These are phyloP conservation scores for Sporisorium exsertum DNA, from an alignment of 1,284 basidiomycete species.

Conservation along the genomic window DNA sequence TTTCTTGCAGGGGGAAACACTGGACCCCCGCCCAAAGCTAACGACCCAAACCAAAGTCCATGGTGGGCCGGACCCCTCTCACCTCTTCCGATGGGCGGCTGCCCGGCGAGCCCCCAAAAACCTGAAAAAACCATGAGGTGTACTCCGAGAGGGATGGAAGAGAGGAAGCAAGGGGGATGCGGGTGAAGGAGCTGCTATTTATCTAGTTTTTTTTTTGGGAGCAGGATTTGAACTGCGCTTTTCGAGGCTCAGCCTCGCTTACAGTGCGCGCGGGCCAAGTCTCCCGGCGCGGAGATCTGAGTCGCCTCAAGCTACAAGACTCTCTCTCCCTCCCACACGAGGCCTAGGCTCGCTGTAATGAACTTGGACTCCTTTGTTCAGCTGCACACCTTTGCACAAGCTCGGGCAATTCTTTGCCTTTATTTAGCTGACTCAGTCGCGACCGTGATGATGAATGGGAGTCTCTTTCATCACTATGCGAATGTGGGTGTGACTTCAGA, in stretches of 20 bases:
- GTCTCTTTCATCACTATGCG: background rate
- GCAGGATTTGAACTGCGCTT: too few species aligned
- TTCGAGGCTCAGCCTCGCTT: background rate
- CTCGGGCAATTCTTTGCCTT: background rate
- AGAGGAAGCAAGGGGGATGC: slow-evolving; percentile 9
- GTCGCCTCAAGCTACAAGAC: too few species aligned
- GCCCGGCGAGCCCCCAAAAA: slow-evolving; percentile 1
- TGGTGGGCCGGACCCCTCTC: slow-evolving; percentile 28
- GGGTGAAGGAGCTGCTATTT: slow-evolving; percentile 14
- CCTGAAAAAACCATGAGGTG: background rate
- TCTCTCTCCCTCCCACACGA: too few species aligned
- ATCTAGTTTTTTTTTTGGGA: slow-evolving; percentile 5
- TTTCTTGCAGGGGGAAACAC: background rate
- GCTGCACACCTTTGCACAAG: background rate
- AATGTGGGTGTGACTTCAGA: background rate
- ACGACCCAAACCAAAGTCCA: slow-evolving; percentile 4
- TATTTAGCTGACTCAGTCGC: background rate
- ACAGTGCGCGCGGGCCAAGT: too few species aligned
- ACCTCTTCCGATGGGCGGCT: slow-evolving; percentile 15
- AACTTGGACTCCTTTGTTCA: background rate
- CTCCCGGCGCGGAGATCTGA: too few species aligned
- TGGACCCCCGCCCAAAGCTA: background rate
- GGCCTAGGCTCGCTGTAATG: too few species aligned
- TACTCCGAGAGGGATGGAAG: slow-evolving; percentile 27
- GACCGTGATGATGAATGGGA: background rate